Evolutionary conservation across 2,329 filamentous ascomycete genomes (phyloP).

Genomic region (Thelonectria rubi): DNA sequence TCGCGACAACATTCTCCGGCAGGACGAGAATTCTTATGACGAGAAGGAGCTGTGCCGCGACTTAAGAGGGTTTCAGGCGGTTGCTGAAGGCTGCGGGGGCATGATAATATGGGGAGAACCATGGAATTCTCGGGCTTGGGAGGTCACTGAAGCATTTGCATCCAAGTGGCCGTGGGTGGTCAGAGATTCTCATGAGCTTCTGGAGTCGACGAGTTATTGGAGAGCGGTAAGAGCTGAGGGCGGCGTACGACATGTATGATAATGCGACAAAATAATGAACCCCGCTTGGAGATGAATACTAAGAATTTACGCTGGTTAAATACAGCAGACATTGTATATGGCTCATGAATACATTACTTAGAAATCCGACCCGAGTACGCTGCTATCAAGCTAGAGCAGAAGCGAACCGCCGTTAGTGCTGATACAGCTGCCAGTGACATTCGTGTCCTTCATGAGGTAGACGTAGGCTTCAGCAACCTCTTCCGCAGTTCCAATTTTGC

Average conservation of each 20-base stretch:
- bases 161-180: neutral
- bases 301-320: no score
- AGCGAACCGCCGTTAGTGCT: conserved; percentile 6
- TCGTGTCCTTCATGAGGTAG: conserved; percentile 5
- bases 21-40: neutral
- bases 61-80: neutral
- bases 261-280: no score
- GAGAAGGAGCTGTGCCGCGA: neutral
- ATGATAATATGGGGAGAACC: neutral
- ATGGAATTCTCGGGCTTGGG: neutral
- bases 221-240: neutral
- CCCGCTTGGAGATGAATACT: no score
- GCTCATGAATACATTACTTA: no score
- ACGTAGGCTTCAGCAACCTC: conserved; percentile 12
- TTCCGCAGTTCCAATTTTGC: conserved; percentile 18
- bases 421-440: neutral
- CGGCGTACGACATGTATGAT: neutral
- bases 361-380: no score
- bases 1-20: neutral
- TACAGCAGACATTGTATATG: no score
- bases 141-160: conserved; percentile 1
- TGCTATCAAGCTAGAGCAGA: neutral
- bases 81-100: neutral
- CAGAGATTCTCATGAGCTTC: neutral
- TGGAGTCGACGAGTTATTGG: neutral